These are phyloP conservation scores for Suaeda aralocaspica DNA, from an alignment of 148 eudicot species.

Conservation along the genomic window DNA sequence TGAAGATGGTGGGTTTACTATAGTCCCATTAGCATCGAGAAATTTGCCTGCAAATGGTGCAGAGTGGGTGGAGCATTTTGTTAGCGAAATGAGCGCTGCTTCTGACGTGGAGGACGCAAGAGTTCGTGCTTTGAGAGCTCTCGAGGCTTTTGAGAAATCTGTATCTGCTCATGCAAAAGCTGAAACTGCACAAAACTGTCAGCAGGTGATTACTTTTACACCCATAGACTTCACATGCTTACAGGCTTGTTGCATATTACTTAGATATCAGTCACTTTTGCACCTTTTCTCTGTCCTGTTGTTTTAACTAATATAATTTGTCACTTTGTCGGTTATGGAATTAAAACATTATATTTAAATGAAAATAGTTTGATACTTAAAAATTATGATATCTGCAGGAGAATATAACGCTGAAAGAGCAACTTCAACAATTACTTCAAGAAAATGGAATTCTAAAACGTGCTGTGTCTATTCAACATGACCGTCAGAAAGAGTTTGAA, in stretches of 20 bases:
- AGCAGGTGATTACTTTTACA: slow-evolving; percentile 41
- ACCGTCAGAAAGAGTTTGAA: slow-evolving; percentile 79
- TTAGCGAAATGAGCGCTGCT: slow-evolving; percentile 60
- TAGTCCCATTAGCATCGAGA: slow-evolving; percentile 29
- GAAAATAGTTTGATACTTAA: no score
- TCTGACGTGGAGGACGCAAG: slow-evolving; percentile 68
- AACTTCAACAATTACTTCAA: slow-evolving; percentile 53
- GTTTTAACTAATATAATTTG: background rate
- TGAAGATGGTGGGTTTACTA: slow-evolving; percentile 31
- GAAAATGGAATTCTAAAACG: slow-evolving; percentile 69
- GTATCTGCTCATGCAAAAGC: slow-evolving; percentile 44
- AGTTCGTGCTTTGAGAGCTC: slow-evolving; percentile 66
- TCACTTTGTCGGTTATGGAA: no score
- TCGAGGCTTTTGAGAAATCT: slow-evolving; percentile 71
- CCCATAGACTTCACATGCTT: background rate
- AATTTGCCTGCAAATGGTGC: slow-evolving; percentile 47
- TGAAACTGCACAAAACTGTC: slow-evolving; percentile 45
- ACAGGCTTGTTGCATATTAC: background rate
- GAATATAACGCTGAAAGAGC: slow-evolving; percentile 56
- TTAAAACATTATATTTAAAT: no score
- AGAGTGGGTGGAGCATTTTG: slow-evolving; percentile 91
- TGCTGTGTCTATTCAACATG: slow-evolving; percentile 82
- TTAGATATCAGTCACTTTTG: slow-evolving; percentile 7
- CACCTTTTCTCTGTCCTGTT: background rate
- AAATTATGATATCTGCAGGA: slow-evolving; percentile 35